Evolutionary conservation across 2,329 filamentous ascomycete genomes (phyloP), one percentile per base, ranked within the genome.

Genomic region (Aspergillus japonicus): DNA sequence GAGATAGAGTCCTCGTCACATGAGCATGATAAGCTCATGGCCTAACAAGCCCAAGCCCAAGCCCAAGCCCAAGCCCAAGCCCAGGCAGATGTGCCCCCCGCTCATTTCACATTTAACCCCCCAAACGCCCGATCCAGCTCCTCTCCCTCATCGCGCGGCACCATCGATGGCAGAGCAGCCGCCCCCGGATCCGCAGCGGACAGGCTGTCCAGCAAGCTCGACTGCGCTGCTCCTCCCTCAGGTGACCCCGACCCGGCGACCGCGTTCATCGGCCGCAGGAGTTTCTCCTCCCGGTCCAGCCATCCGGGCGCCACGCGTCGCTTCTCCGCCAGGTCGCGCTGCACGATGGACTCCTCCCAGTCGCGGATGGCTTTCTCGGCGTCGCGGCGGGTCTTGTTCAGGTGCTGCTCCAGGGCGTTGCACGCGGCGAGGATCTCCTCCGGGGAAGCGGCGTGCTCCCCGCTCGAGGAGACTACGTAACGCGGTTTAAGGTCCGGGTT

Each of bases 341-440:
- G 80, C 53, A 74, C 77, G 33, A 87, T 81, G 3, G 77, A 82
- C 61, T 88, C 85, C 67, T 95, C 88, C 78, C 95, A 91, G 21
- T 84, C 85, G 55, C 81, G 77, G 57, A 97, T 80, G 56, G 88
- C 85, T 12, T 62, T 63, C 63, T 89, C 84, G 1, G 90, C 90
- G 39, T 91, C 87, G 2, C 83, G 81, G 64, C 88, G 84, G 65
- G 91, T 82, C 65, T 87, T 85, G 26, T 85, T 79, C 12, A 99
- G 81, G 75, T 97, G 91, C 1, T 85, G 83, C 66, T 90, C 87
- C 47, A 99, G 83, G 7, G 89, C 88, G 62, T 85, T 84, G 78
- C 94, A 97, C 24, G 91, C 92, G 14, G 87, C 84, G 21, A 93
- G 83, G 69, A 99, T 96, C 66, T 93, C 89, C 68, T 92, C 87